Evolutionary conservation across 306 rosid genomes (phyloP), one percentile per base, ranked within the genome.

Genomic region (Glycine latifolia): DNA sequence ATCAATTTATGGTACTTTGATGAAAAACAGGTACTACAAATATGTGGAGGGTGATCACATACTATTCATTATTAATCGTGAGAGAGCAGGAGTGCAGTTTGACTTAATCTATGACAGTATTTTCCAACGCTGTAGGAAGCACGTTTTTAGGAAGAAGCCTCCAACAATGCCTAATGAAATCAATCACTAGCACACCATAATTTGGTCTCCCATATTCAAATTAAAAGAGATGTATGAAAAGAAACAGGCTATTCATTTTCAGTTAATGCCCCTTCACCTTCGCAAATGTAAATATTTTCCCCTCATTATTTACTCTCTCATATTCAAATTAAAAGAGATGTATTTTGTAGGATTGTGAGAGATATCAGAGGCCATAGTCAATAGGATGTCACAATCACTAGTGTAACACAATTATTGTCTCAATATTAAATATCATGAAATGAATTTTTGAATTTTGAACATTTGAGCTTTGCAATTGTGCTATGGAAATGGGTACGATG

Each of bases 81-180:
- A 93, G 86, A 92, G 99, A 89, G 99, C 98, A 11, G 99, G 99
- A 73, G 92, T 96, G 76, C 89, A 93, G 60, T 96, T 96, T 86
- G 99, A 96, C 78, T 71, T 93, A 13, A 85, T 96, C 81, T 96
- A 96, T 60, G 95, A 96, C 75, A 87, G 97, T 58, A 96, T 96
- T 83, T 96, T 96, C 48, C 90, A 93, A 88, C 94, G 98, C 6
- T 96, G 99, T 89, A 92, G 99, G 83, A 93, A 93, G 63, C 97
- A 96, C 79, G 97, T 82, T 33, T 93, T 91, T 81, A 88, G 91
- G 83, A 93, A 87, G 88, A 83, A 89, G 17, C 92, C 73, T 66
- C 97, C 89, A 73, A 91, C 90, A n/a, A 13, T 96, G 79, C 99
- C 97, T 15, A 89, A 92, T 77, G 88, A 93, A 83, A 47, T 80